These are phyloP conservation scores for Macrophomina phaseolina DNA, from an alignment of 2,329 filamentous ascomycete genomes.

Conservation along the genomic window DNA sequence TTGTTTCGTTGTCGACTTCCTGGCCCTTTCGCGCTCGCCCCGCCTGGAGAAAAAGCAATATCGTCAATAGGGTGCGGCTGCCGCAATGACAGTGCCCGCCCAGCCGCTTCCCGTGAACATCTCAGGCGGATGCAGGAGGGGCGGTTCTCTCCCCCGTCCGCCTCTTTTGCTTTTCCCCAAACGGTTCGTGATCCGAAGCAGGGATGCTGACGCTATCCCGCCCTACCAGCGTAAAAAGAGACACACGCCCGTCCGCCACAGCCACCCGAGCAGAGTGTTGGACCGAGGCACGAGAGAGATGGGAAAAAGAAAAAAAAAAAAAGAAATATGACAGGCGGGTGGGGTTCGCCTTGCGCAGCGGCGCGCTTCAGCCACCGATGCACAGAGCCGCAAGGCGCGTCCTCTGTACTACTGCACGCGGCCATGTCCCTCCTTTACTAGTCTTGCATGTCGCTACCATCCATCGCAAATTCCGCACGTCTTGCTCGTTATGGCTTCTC, in stretches of 20 bases:
- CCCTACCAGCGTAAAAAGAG: not conserved
- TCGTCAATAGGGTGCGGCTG: no score
- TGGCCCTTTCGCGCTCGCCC: no score
- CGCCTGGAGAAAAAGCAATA: not conserved
- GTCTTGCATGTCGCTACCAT: not conserved
- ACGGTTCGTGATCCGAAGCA: slow-evolving; percentile 16
- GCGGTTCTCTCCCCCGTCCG: not conserved
- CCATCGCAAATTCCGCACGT: not conserved
- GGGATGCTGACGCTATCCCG: slow-evolving; percentile 17
- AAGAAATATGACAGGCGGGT: not conserved
- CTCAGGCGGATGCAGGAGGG: no score
- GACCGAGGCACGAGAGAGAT: not conserved
- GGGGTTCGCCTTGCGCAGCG: not conserved
- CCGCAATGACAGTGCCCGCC: no score
- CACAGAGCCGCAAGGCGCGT: not conserved
- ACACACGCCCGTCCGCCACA: not conserved
- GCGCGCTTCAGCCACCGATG: not conserved
- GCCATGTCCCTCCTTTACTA: not conserved
- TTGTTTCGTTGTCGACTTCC: not conserved
- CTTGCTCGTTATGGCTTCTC: not conserved
- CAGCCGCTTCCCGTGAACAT: no score
- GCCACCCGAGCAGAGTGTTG: not conserved
- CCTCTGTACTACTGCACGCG: not conserved
- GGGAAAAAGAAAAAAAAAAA: not conserved
- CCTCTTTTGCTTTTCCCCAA: slow-evolving; percentile 10